Evolutionary conservation across 2,329 filamentous ascomycete genomes (phyloP).

Genomic region (Calonectria pteridis): DNA sequence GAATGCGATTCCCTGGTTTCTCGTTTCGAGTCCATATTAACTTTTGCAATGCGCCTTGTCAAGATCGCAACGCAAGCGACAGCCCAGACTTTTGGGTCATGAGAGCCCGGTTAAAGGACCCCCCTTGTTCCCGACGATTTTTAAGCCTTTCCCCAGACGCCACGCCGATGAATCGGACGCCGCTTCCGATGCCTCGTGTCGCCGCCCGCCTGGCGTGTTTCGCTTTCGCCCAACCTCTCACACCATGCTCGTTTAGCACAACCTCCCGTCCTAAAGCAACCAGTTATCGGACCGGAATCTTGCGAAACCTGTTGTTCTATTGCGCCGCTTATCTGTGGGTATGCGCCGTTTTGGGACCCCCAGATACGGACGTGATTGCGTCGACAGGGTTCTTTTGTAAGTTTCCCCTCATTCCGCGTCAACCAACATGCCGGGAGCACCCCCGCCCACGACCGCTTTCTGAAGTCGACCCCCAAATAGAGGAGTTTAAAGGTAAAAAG

Average conservation of each 20-base stretch:
- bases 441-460: neutral
- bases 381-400: slow-evolving; percentile 27
- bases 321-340: slow-evolving; percentile 21
- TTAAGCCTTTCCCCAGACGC: slow-evolving; percentile 20
- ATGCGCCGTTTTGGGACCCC: slow-evolving; percentile 18
- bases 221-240: slow-evolving; percentile 3
- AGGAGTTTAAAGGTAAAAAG: neutral
- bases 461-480: neutral
- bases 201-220: neutral
- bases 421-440: neutral
- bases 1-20: neutral
- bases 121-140: neutral
- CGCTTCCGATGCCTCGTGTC: neutral
- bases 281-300: neutral
- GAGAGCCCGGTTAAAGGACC: neutral
- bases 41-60: neutral
- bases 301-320: neutral
- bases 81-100: neutral
- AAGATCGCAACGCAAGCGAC: neutral
- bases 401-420: slow-evolving; percentile 20
- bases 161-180: slow-evolving; percentile 10
- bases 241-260: neutral
- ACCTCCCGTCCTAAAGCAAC: neutral
- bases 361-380: slow-evolving; percentile 18
- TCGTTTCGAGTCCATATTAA: neutral